These are phyloP conservation scores for Dioscorea alata DNA, from an alignment of 106 monocot genomes.

Conservation along the genomic window DNA sequence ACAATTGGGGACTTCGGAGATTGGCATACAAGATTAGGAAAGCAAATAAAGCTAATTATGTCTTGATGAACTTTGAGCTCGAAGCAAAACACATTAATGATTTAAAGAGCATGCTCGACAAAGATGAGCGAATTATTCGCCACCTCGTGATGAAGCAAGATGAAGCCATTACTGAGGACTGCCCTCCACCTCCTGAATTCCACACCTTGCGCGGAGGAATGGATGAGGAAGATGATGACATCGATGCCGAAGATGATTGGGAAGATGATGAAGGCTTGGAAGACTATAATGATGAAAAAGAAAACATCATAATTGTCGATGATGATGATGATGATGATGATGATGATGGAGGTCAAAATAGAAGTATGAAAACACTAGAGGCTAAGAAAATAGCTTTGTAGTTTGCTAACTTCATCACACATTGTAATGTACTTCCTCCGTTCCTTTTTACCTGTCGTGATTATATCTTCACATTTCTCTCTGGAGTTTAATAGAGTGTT, in stretches of 20 bases:
- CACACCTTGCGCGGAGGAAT: slow-evolving; percentile 32
- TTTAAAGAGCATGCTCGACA: slow-evolving; percentile 79
- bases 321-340: slow-evolving; percentile 27
- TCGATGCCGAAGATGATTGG: slow-evolving; percentile 24
- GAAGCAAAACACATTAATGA: slow-evolving; percentile 71
- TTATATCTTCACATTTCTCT: no score
- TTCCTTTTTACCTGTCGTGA: no score
- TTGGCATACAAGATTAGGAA: slow-evolving; percentile 92
- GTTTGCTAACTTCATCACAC: neutral
- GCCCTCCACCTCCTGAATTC: slow-evolving; percentile 82
- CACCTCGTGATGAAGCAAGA: slow-evolving; percentile 85
- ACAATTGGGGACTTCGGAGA: slow-evolving; percentile 86
- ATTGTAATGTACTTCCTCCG: no score
- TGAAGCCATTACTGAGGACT: slow-evolving; percentile 78
- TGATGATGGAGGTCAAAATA: slow-evolving; percentile 7
- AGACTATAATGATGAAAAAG: slow-evolving; percentile 14
- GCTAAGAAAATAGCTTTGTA: slow-evolving; percentile 10
- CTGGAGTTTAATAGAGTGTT: no score
- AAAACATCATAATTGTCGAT: slow-evolving; percentile 25
- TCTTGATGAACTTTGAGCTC: slow-evolving; percentile 96
- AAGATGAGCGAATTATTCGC: slow-evolving; percentile 78
- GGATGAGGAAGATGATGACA: slow-evolving; percentile 20
- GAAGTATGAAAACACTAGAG: slow-evolving; percentile 5
- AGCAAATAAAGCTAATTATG: slow-evolving; percentile 76
- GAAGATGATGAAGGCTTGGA: slow-evolving; percentile 25